A percentile compares a stretch with the other conserved stretches of the same genome.
Conservation (phyloP, 495 filamentous ascomycete species). For the Penicillium simplicissimum region DNA sequence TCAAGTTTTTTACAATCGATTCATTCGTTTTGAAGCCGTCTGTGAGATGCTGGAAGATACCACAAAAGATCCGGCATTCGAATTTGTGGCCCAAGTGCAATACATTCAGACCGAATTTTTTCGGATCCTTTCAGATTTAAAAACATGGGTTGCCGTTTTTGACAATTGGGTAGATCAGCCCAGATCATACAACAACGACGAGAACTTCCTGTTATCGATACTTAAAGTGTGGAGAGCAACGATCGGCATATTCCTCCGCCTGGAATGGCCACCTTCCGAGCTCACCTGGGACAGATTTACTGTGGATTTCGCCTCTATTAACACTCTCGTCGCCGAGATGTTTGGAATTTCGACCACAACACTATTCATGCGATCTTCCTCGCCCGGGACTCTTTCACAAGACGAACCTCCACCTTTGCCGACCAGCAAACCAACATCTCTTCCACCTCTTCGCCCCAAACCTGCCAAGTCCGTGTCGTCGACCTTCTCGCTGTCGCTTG, state of each 20-base stretch:
- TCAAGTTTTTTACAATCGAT: slow-evolving; percentile 15
- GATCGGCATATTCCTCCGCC: slow-evolving; percentile 10
- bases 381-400: not conserved
- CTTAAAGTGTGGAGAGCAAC: slow-evolving; percentile 16
- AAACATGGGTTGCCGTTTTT: slow-evolving; percentile 8
- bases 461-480: slow-evolving; percentile 5
- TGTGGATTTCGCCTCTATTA: slow-evolving; percentile 7
- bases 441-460: slow-evolving; percentile 15
- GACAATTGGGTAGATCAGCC: slow-evolving; percentile 8
- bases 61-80: not conserved
- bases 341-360: slow-evolving; percentile 34
- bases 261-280: slow-evolving; percentile 15
- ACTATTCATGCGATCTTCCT: not conserved
- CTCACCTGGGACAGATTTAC: slow-evolving; percentile 15
- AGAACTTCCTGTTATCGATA: slow-evolving; percentile 1
- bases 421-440: not conserved
- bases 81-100: slow-evolving; percentile 8
- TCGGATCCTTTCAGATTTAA: slow-evolving; percentile 3
- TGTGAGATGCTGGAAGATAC: slow-evolving; percentile 6
- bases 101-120: slow-evolving; percentile 1
- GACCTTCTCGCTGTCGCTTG: slow-evolving; percentile 23
- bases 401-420: not conserved
- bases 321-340: slow-evolving; percentile 14
- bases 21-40: slow-evolving; percentile 9
- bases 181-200: not conserved